A percentile compares a stretch with the other conserved stretches of the same genome.
Evolutionary conservation across 768 basidiomycete genomes (phyloP).

Genomic region (Leccinum imitatum): DNA sequence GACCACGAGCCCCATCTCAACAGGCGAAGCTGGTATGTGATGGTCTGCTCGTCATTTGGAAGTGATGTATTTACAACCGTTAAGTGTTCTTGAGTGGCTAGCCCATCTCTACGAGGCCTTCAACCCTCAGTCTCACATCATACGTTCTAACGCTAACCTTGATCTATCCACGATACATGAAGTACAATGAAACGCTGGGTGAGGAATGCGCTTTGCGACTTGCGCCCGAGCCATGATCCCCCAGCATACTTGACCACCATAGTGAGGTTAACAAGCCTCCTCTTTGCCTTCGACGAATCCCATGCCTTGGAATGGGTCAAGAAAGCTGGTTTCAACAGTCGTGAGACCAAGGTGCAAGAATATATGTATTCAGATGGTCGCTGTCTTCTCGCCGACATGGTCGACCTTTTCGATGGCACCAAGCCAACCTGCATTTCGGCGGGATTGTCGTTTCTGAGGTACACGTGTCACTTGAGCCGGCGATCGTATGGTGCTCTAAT

Average conservation of each 20-base stretch:
- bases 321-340: conserved; percentile 19
- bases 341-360: background rate
- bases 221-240: background rate
- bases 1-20: background rate
- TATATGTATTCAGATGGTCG: conserved; percentile 16
- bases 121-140: conserved; percentile 44
- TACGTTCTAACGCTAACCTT: conserved; percentile 44
- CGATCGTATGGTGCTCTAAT: conserved; percentile 25
- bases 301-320: conserved; percentile 36
- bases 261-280: conserved; percentile 37
- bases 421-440: conserved; percentile 26
- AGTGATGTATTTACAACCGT: background rate
- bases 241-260: conserved; percentile 40
- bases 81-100: conserved; percentile 32
- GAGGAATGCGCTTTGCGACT: conserved; percentile 40
- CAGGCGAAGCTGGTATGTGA: conserved; percentile 10
- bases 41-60: background rate
- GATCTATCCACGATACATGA: too few relatives aligned
- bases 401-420: conserved; percentile 30
- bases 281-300: conserved; percentile 38
- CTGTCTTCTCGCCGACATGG: conserved; percentile 35
- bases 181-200: too few relatives aligned
- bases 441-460: conserved; percentile 45
- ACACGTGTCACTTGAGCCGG: background rate
- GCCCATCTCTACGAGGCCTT: conserved; percentile 47